Evolutionary conservation across 176 grass and related monocot species (phyloP), one percentile per base, ranked within the genome.

Genomic region (Triticum turgidum): DNA sequence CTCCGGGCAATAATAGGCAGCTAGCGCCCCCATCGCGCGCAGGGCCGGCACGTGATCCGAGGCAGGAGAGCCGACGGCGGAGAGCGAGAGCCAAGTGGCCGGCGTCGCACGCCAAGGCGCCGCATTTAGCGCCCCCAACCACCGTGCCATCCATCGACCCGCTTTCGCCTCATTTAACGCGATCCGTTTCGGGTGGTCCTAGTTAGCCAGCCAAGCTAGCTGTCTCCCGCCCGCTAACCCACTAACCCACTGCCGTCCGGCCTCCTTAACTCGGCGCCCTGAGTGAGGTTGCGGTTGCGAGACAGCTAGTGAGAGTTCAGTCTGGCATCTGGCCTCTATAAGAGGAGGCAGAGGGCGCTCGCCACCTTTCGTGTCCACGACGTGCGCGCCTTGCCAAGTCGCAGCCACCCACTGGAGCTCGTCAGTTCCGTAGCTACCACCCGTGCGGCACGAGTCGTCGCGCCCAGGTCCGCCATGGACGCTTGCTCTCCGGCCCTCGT

Each of bases 61-160:
- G 54, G 79, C 63, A 21, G 0, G 1, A 6, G 65, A 6, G 66
- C 44, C 18, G 66, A 4, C 74, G 56, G 66, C 37, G 2, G 52
- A 66, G 25, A 30, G 64, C 25, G 32, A 11, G 58, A 35, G 77
- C 62, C 88, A 85, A 47, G 83, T 89, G 59, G 77, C 33, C 52
- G 17, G 1, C 6, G 14, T 15, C 20, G n/a, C n/a, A 11, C n/a
- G 11, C n/a, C 18, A 18, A 13, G 13, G 32, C 68, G 21, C 58
- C 69, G 77, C 83, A 69, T 89, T 81, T 89, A 86, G 61, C 88
- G 37, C 20, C 70, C 83, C 78, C 83, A 89, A 76, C 88, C 33
- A 89, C 83, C 61, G 8, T 14, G 61, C 69, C 24, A 29, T 20
- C n/a, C 9, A 61, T 75, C 61, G 11, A 33, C 49, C 44, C 39